phyloP scores from a whole-genome alignment of 306 rosid genomes.

The Rubus parviflorus region DNA sequence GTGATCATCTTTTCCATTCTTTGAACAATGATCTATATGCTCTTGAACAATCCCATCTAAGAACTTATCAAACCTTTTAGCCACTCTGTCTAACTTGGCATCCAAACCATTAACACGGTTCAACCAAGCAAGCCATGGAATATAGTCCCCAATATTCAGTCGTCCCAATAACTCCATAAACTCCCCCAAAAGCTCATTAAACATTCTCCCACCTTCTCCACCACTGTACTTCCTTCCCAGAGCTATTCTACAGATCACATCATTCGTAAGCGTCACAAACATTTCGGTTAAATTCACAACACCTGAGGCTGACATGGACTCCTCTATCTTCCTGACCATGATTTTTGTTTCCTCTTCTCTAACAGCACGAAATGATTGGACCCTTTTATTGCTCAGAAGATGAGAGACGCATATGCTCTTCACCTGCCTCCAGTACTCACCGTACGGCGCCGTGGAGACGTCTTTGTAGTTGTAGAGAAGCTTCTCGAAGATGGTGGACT shows the following conservation, averaged over 20 bases:
- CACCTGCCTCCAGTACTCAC: conserved; percentile 48
- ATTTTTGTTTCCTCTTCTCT: conserved; percentile 33
- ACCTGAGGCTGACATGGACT: background rate
- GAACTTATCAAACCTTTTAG: conserved; percentile 37
- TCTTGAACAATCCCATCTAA: conserved; percentile 45
- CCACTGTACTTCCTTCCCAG: conserved; percentile 47
- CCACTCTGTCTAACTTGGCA: conserved; percentile 30
- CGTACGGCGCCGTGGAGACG: conserved; percentile 35
- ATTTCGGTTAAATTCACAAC: conserved; percentile 40
- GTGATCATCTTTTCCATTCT: no score
- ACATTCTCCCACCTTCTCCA: no score
- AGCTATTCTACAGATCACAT: conserved; percentile 42
- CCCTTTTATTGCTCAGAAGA: conserved; percentile 38
- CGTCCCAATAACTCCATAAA: conserved; percentile 31
- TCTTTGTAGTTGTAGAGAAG: conserved; percentile 38
- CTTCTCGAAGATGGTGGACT: background rate
- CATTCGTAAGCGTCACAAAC: conserved; percentile 27
- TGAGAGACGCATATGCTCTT: conserved; percentile 27
- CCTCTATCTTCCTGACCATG: conserved; percentile 27
- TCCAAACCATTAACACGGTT: conserved; percentile 34
- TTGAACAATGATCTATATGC: conserved; percentile 41
- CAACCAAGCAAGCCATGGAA: conserved; percentile 53
- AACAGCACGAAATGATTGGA: conserved; percentile 25
- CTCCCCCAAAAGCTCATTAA: conserved; percentile 25
- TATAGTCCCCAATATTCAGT: conserved; percentile 29